Evolutionary conservation across 2,329 filamentous ascomycete genomes (phyloP).

Genomic region (Nemania sp.): DNA sequence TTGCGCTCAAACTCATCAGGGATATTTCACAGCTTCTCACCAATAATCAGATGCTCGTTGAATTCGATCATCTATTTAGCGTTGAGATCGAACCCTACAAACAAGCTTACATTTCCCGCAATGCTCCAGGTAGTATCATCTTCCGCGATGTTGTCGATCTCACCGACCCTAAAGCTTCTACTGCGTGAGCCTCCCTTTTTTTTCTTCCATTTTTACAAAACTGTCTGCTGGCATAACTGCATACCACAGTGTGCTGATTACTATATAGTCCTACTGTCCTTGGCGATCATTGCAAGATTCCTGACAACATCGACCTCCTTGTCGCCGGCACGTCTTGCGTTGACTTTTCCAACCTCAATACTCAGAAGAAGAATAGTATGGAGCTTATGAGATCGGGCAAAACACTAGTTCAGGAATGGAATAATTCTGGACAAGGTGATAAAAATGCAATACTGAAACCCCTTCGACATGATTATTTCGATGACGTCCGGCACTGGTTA

Average conservation of each 20-base stretch:
- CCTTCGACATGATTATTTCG: slow-evolving; percentile 23
- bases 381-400: slow-evolving; percentile 31
- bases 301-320: slow-evolving; percentile 63
- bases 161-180: slow-evolving; percentile 39
- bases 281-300: slow-evolving; percentile 61
- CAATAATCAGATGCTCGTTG: slow-evolving; percentile 42
- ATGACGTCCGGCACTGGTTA: slow-evolving; percentile 11
- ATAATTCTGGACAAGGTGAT: not conserved
- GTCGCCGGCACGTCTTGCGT: slow-evolving; percentile 76
- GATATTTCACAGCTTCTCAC: slow-evolving; percentile 44
- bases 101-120: slow-evolving; percentile 65
- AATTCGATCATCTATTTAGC: slow-evolving; percentile 60
- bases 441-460: not conserved
- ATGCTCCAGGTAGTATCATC: slow-evolving; percentile 54
- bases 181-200: slow-evolving; percentile 48
- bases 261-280: slow-evolving; percentile 60
- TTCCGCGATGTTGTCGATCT: slow-evolving; percentile 65
- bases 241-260: slow-evolving; percentile 5
- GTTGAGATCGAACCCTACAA: slow-evolving; percentile 67
- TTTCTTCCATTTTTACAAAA: not conserved
- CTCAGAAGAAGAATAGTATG: slow-evolving; percentile 45
- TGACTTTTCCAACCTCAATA: slow-evolving; percentile 71
- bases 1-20: slow-evolving; percentile 63
- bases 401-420: slow-evolving; percentile 39
- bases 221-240: not conserved